Conservation (phyloP, 306 rosid genomes). For the Pyrus communis region DNA sequence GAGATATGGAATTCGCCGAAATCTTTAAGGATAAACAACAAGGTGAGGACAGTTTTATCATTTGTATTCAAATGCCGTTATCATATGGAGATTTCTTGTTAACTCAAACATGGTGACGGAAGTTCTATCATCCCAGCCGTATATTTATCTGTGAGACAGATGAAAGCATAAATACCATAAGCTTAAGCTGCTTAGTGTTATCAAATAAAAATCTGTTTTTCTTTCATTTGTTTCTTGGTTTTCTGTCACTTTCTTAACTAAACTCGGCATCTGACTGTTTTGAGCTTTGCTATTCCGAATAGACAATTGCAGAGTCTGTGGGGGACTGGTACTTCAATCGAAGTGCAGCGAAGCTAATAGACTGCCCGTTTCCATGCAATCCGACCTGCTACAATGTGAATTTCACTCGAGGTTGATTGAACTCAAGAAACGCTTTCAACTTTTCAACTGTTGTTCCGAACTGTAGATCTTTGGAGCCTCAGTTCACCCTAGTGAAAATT, state of each 20-base stretch:
- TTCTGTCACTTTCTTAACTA: neutral
- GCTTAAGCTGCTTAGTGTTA: neutral
- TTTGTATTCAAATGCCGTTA: too few relatives aligned
- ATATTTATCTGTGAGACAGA: too few relatives aligned
- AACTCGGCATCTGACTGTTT: neutral
- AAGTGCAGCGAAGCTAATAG: constrained; percentile 43
- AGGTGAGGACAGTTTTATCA: too few relatives aligned
- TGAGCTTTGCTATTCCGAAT: neutral
- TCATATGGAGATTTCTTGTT: too few relatives aligned
- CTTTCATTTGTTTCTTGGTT: neutral
- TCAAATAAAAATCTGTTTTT: neutral
- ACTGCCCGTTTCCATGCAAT: constrained; percentile 84
- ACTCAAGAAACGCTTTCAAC: neutral
- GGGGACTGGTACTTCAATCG: constrained; percentile 80
- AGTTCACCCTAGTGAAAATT: neutral
- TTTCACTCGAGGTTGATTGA: constrained; percentile 31
- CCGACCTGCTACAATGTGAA: constrained; percentile 73
- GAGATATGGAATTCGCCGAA: too few relatives aligned
- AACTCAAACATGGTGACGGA: too few relatives aligned
- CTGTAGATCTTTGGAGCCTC: too few relatives aligned
- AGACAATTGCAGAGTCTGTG: constrained; percentile 86
- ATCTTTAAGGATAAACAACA: too few relatives aligned
- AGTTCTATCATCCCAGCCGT: too few relatives aligned
- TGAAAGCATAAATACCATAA: neutral
- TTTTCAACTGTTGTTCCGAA: neutral